A percentile compares a stretch with the other conserved stretches of the same genome.
These are phyloP conservation scores for Zygotorulaspora florentina DNA, from an alignment of 805 yeast genomes.

Conservation along the genomic window DNA sequence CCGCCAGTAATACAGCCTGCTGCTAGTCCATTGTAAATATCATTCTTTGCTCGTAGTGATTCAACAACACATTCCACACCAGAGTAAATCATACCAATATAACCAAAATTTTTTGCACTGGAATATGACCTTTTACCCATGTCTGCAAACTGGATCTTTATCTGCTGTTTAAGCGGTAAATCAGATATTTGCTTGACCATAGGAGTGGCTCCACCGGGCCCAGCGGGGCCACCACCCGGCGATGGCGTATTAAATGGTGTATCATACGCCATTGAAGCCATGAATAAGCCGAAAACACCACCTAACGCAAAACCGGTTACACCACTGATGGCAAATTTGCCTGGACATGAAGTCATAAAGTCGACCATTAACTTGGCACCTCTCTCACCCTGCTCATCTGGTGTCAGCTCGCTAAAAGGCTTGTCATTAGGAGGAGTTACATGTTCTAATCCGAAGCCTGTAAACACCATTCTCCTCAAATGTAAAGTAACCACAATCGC, in stretches of 20 bases:
- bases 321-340: slow-evolving; percentile 86
- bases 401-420: slow-evolving; percentile 67
- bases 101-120: slow-evolving; percentile 91
- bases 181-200: slow-evolving; percentile 61
- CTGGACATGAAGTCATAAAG: slow-evolving; percentile 91
- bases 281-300: slow-evolving; percentile 91
- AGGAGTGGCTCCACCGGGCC: slow-evolving; percentile 13
- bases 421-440: slow-evolving; percentile 42
- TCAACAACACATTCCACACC: slow-evolving; percentile 92
- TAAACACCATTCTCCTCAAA: slow-evolving; percentile 34
- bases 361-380: slow-evolving; percentile 82
- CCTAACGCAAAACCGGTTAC: slow-evolving; percentile 92
- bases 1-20: slow-evolving; percentile 99
- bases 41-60: slow-evolving; percentile 82
- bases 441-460: slow-evolving; percentile 42
- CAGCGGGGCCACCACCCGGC: slow-evolving; percentile 8
- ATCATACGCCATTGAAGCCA: slow-evolving; percentile 62
- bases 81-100: slow-evolving; percentile 83
- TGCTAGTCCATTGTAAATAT: slow-evolving; percentile 81
- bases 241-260: slow-evolving; percentile 37
- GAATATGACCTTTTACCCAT: slow-evolving; percentile 87
- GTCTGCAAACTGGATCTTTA: slow-evolving; percentile 84
- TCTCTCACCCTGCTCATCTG: slow-evolving; percentile 87
- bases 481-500: background rate
- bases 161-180: slow-evolving; percentile 86